phyloP scores from a whole-genome alignment of 176 grass and related monocot species.

The Phoenix dactylifera region DNA sequence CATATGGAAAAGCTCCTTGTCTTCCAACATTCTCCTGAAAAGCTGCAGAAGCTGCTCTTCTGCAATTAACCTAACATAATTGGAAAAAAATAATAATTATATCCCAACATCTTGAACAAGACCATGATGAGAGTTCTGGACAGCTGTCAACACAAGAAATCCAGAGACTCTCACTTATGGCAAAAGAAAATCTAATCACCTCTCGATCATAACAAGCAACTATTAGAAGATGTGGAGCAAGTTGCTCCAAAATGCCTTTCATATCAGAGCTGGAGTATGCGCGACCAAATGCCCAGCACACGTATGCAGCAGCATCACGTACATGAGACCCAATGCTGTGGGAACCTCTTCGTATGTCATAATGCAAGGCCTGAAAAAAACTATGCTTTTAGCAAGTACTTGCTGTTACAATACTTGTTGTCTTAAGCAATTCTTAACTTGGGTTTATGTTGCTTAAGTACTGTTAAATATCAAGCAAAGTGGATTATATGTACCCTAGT shows the following conservation, averaged over 20 bases:
- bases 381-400: conserved; percentile 14
- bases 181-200: conserved; percentile 42
- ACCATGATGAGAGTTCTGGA: too few relatives aligned
- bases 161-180: conserved; percentile 10
- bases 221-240: conserved; percentile 78
- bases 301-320: conserved; percentile 95
- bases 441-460: too few relatives aligned
- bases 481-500: too few relatives aligned
- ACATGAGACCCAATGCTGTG: conserved; percentile 97
- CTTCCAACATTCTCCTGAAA: conserved; percentile 99
- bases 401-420: conserved; percentile 4
- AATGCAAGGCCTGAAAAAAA: conserved; percentile 71
- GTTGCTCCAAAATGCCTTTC: conserved; percentile 68
- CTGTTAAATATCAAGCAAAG: too few relatives aligned
- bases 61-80: conserved; percentile 76
- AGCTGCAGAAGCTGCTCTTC: conserved; percentile 97
- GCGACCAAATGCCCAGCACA: conserved; percentile 95
- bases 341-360: conserved; percentile 79
- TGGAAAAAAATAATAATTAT: conserved; percentile 24
- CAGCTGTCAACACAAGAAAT: background rate
- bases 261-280: conserved; percentile 85
- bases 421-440: background rate
- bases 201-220: conserved; percentile 98
- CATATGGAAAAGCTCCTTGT: conserved; percentile 71
- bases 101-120: too few relatives aligned